phyloP scores from a whole-genome alignment of 257 asterid species.

The Verbascum thapsus region DNA sequence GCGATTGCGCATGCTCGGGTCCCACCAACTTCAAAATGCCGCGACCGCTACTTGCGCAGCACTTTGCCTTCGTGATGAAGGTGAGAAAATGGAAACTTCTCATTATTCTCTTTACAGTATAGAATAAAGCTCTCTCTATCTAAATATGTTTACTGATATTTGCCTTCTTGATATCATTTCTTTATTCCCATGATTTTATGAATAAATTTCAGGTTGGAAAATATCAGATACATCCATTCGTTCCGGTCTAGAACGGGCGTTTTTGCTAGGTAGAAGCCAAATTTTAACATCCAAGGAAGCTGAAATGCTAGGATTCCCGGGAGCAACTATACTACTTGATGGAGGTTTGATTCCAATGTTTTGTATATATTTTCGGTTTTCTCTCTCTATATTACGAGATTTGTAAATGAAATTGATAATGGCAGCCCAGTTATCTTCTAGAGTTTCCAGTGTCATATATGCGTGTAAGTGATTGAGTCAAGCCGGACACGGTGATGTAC shows the following conservation, averaged over 20 bases:
- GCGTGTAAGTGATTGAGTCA: no score
- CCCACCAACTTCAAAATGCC: slow-evolving; percentile 93
- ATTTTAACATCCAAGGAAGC: slow-evolving; percentile 69
- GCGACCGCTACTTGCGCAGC: slow-evolving; percentile 86
- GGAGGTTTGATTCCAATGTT: slow-evolving; percentile 65
- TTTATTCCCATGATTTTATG: neutral
- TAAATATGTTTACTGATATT: slow-evolving; percentile 16
- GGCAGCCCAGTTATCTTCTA: slow-evolving; percentile 7
- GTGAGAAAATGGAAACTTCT: slow-evolving; percentile 38
- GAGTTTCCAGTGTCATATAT: slow-evolving; percentile 14
- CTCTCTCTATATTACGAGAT: neutral
- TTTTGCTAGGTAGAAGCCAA: slow-evolving; percentile 84
- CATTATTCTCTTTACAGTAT: slow-evolving; percentile 6
- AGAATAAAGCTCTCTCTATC: slow-evolving; percentile 8
- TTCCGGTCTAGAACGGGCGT: slow-evolving; percentile 72
- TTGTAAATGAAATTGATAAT: neutral
- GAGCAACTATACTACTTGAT: slow-evolving; percentile 68
- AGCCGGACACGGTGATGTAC: no score
- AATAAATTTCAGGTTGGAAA: slow-evolving; percentile 63
- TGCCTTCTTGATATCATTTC: slow-evolving; percentile 8
- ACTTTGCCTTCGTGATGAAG: slow-evolving; percentile 84
- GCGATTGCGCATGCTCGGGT: slow-evolving; percentile 72
- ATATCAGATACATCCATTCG: slow-evolving; percentile 65
- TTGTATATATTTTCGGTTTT: slow-evolving; percentile 9
- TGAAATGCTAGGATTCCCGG: slow-evolving; percentile 63